Evolutionary conservation across 345 rosid genomes (phyloP).

Genomic region (Eucalyptus curtisii): DNA sequence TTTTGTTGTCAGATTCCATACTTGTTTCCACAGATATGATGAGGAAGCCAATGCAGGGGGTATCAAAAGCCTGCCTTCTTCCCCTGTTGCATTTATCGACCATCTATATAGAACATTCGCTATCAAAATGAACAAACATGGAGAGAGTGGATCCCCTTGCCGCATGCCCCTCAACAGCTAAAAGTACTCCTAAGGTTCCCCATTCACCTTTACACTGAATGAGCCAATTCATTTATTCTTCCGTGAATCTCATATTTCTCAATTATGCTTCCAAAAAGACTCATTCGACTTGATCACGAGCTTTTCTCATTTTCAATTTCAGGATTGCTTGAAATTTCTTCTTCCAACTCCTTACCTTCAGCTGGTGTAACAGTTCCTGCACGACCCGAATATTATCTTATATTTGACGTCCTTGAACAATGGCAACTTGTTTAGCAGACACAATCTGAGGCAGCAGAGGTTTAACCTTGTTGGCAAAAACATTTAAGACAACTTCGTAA

Average conservation of each 20-base stretch:
- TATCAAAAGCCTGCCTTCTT: not conserved
- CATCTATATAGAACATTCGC: not conserved
- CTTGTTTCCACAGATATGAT: not conserved
- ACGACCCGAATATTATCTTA: not conserved
- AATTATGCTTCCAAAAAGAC: not conserved
- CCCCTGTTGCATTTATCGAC: not conserved
- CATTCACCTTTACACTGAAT: not conserved
- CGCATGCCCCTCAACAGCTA: not conserved
- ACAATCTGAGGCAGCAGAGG: not conserved
- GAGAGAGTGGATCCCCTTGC: not conserved
- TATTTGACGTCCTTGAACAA: not conserved
- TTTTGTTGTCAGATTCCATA: not conserved
- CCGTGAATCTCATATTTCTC: not conserved
- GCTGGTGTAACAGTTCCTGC: not conserved
- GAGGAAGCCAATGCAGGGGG: not conserved
- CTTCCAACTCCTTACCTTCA: not conserved
- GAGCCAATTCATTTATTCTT: not conserved
- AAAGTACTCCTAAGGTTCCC: not conserved
- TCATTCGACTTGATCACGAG: not conserved
- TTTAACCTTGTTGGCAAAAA: not conserved
- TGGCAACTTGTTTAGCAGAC: not conserved
- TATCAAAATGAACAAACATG: not conserved
- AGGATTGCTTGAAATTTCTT: not conserved
- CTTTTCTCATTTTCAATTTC: not conserved
- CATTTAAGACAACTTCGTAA: not conserved